Base-by-base conservation (phyloP, 176 grass and related monocot genomes). In the Puya raimondii region DNA sequence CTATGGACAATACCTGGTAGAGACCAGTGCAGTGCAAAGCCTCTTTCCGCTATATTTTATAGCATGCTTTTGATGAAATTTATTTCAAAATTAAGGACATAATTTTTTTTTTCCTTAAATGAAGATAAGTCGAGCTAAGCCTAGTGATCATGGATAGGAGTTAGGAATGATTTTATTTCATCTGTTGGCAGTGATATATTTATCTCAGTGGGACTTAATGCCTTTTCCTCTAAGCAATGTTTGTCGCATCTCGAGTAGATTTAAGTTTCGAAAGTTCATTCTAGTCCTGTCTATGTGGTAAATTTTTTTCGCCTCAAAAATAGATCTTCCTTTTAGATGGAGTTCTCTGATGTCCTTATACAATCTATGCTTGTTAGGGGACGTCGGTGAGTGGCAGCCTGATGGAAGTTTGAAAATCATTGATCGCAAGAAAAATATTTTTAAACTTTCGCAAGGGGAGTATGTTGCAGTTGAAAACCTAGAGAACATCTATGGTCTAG, bases 401-500 rank as follows among this genome's bases (percentile, higher is more conserved):
- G 82, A 91, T 77, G 91, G 91, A 76, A 88, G 77, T 81, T 76
- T 96, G 82, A 96, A 91, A 86, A 91, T 96, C 64, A 91, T 96
- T 74, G 91, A 96, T 49, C 77, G 88, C 12, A 91, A 91, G 79
- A 96, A 96, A 76, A 96, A 96, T 48, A 96, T 96, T 69, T 96
- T 91, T 68, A 96, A 96, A 74, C 80, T 96, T 70, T 96, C 91
- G 67, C 87, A 96, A 80, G 88, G 91, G 79, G 91, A 96, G 79
- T 96, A 91, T 70, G 91, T 96, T 48, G 91, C 82, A 23, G 91
- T 96, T 50, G 91, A 91, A 73, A 82, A 96, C 84, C 73, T 96
- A 77, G 91, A 96, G 82, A 96, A 91, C 50, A 71, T 91, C 22
- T 96, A 96, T 50, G 85, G 80, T 47, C 82, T 85, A 26, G 85